Evolutionary conservation across 306 rosid species (phyloP).

Genomic region (Pyrus bretschneideri): DNA sequence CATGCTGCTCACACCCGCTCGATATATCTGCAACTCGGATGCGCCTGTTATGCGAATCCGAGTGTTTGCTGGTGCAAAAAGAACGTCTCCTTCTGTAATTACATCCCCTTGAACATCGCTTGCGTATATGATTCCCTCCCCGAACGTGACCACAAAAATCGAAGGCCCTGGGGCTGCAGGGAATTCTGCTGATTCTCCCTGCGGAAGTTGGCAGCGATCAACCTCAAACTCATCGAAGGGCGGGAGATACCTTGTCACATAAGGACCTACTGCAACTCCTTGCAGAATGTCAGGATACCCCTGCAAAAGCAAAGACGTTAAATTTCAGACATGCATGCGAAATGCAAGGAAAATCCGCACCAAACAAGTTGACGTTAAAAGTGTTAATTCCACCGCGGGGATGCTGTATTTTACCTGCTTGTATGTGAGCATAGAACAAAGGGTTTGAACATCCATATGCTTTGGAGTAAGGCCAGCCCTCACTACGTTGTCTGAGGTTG

Average conservation of each 20-base stretch:
- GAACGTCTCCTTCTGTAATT: conserved; percentile 66
- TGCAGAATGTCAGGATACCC: conserved; percentile 73
- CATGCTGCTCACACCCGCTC: conserved; percentile 73
- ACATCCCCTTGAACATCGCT: conserved; percentile 28
- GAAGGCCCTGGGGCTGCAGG: conserved; percentile 78
- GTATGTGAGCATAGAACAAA: conserved; percentile 94
- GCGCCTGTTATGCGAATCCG: conserved; percentile 48
- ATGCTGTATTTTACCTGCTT: conserved; percentile 46
- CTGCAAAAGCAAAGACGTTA: conserved; percentile 24
- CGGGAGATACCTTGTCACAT: conserved; percentile 54
- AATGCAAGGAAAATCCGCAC: background rate
- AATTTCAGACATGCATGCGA: background rate
- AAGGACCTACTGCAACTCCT: conserved; percentile 55
- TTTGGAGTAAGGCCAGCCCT: conserved; percentile 97
- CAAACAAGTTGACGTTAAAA: background rate
- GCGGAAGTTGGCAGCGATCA: conserved; percentile 64
- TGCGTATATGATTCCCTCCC: conserved; percentile 53
- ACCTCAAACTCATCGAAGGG: conserved; percentile 94
- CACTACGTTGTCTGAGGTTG: conserved; percentile 94
- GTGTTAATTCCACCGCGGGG: background rate
- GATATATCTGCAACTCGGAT: conserved; percentile 55
- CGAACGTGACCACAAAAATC: conserved; percentile 51
- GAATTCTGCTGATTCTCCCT: conserved; percentile 43
- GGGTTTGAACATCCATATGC: conserved; percentile 71
- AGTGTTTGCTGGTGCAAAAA: conserved; percentile 71